Percentiles rank a stretch among this genome's conserved stretches.
These are phyloP conservation scores for Solanum sitiens DNA, from an alignment of 257 asterid species.

Conservation along the genomic window DNA sequence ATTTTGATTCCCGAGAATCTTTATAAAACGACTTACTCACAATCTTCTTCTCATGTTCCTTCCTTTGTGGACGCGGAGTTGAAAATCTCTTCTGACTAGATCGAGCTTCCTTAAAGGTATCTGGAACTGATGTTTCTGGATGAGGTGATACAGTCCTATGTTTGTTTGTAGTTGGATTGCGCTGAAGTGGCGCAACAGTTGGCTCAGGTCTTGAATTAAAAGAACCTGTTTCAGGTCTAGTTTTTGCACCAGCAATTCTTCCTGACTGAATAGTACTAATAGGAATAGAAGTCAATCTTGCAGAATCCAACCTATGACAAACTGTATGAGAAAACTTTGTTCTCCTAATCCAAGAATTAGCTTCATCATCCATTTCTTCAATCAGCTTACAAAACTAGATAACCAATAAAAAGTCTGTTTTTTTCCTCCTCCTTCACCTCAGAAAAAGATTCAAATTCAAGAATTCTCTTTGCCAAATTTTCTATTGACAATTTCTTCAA, in stretches of 20 bases:
- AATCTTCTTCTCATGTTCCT: constrained; percentile 28
- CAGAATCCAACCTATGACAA: constrained; percentile 64
- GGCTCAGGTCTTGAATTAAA: constrained; percentile 12
- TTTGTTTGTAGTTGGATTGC: constrained; percentile 26
- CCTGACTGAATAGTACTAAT: constrained; percentile 22
- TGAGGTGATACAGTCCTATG: constrained; percentile 52
- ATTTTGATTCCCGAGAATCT: constrained; percentile 18
- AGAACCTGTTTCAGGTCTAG: constrained; percentile 18
- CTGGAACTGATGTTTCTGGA: constrained; percentile 41
- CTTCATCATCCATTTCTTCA: constrained; percentile 63
- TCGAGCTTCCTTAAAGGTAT: constrained; percentile 52
- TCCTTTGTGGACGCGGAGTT: constrained; percentile 46
- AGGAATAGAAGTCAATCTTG: constrained; percentile 43
- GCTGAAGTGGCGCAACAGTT: constrained; percentile 22
- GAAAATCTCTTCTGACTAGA: constrained; percentile 44
- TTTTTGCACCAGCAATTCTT: constrained; percentile 16
- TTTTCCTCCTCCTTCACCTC: constrained; percentile 5
- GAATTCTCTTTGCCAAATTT: constrained; percentile 6
- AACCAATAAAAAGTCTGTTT: background rate
- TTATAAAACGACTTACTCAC: constrained; percentile 21
- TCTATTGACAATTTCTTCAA: constrained; percentile 2
- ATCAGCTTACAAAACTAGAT: constrained; percentile 5
- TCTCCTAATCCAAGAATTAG: constrained; percentile 82
- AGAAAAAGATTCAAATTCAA: constrained; percentile 9
- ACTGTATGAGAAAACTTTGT: constrained; percentile 75